Base-by-base conservation (phyloP, 331 rosid species). In the Malus hybrid region DNA sequence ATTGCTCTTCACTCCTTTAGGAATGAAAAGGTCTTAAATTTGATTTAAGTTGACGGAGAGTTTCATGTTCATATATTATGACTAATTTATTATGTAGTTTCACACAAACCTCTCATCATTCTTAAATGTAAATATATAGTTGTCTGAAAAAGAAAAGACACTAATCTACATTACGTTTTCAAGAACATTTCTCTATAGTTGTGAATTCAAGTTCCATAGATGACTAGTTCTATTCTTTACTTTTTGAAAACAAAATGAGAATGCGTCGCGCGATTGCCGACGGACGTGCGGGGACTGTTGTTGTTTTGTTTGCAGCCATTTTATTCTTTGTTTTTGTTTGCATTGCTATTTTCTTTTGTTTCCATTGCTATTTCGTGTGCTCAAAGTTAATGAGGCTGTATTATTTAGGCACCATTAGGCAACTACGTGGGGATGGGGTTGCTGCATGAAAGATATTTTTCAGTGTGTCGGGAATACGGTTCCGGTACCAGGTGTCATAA, bases 311-410 rank as follows among this genome's bases (percentile, higher is more conserved):
- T 68, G 74, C 7, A 20, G 32, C 24, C 6, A 56, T 75, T 58
- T 84, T 71, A 82, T 73, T 77, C 80, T 71, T 28, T 79, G 53
- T 67, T 48, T 86, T 76, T 75, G 82, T 75, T 75, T 68, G 68
- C 7, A n/a, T 36, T 44, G 71, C 6, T 26, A 39, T 14, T 5
- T 66, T 72, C 48, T 77, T 68, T 77, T 75, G 81, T 70, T 70
- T 68, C 7, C 9, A 6, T 76, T 39, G 15, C 12, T 33, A 12
- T 16, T 52, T 50, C 20, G 29, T 68, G 24, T 62, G 19, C 6
- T 61, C 24, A 33, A 34, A 66, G 57, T 34, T 39, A 67, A 20
- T 3, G 30, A 39, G 53, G 6, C 39, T 20, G 65, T 26, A 61
- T 61, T 26, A 24, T 61, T 32, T 61, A 61, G 65, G 65, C 32